Conservation (phyloP, 768 basidiomycete species). For the Naematelia aurantialba region DNA sequence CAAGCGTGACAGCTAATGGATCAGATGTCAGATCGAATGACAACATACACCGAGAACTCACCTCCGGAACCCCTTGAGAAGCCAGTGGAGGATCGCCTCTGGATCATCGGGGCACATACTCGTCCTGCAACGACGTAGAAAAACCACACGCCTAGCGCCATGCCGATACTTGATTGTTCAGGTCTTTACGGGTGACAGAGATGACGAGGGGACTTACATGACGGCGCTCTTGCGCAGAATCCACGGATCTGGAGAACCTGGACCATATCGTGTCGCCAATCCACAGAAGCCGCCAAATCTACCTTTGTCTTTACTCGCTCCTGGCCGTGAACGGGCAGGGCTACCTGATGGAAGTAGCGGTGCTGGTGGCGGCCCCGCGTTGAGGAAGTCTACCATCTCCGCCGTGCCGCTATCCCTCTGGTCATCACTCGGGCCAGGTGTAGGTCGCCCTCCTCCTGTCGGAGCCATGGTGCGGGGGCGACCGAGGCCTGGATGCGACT, state of each 20-base stretch:
- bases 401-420: neutral
- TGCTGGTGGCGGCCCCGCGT: neutral
- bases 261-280: neutral
- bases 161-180: constrained; percentile 52
- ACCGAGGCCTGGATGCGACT: too few species aligned
- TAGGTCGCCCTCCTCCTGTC: too few species aligned
- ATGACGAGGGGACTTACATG: constrained; percentile 17
- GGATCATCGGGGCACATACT: constrained; percentile 70
- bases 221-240: constrained; percentile 24
- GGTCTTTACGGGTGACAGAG: neutral
- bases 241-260: constrained; percentile 31
- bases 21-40: neutral
- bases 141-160: constrained; percentile 64
- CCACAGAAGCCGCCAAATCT: neutral
- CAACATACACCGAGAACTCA: constrained; percentile 55
- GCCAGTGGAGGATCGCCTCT: constrained; percentile 52
- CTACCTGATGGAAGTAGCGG: too few species aligned
- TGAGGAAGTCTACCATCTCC: constrained; percentile 10
- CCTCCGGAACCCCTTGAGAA: constrained; percentile 61
- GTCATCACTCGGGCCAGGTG: too few species aligned
- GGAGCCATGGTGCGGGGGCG: too few species aligned
- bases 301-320: neutral
- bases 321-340: neutral
- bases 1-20: constrained; percentile 65
- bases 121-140: constrained; percentile 73